Percentiles rank a stretch among this genome's conserved stretches.
These are phyloP conservation scores for Auricularia sp. DNA, from an alignment of 768 basidiomycete species.

Conservation along the genomic window DNA sequence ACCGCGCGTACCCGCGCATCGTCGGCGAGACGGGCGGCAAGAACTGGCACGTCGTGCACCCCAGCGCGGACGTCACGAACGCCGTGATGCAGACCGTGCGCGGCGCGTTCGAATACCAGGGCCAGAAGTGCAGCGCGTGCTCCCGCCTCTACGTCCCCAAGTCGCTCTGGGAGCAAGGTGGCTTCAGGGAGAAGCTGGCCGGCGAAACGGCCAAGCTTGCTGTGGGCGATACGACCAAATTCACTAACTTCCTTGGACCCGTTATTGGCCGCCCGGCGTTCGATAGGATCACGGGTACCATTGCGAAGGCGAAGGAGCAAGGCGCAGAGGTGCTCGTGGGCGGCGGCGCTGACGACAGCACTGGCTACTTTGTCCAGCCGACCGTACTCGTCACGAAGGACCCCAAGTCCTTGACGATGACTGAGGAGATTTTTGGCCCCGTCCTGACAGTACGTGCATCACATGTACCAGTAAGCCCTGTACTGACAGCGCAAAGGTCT, in stretches of 20 bases:
- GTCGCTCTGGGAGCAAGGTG: constrained; percentile 64
- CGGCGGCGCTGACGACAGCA: constrained; percentile 77
- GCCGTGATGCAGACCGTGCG: constrained; percentile 86
- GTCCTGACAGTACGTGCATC: constrained; percentile 65
- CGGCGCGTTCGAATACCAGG: constrained; percentile 93
- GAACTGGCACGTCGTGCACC: constrained; percentile 94
- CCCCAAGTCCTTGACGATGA: constrained; percentile 80
- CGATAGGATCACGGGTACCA: constrained; percentile 75
- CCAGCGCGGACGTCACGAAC: constrained; percentile 75
- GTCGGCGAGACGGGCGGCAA: constrained; percentile 97
- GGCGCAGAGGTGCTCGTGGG: constrained; percentile 89
- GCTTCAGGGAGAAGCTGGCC: constrained; percentile 76
- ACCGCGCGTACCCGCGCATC: constrained; percentile 84
- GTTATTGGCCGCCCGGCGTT: constrained; percentile 89
- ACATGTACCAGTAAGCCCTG: not conserved
- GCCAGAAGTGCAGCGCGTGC: constrained; percentile 95
- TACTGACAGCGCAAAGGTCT: constrained; percentile 40
- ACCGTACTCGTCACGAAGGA: constrained; percentile 91
- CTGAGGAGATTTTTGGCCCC: constrained; percentile 95
- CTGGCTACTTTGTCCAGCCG: constrained; percentile 88
- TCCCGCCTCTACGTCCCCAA: constrained; percentile 86
- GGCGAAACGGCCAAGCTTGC: constrained; percentile 74
- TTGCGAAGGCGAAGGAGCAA: constrained; percentile 75
- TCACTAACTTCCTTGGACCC: constrained; percentile 86
- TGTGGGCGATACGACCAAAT: constrained; percentile 68